These are phyloP conservation scores for Tremella yokohamensis DNA, from an alignment of 768 basidiomycete genomes.

Conservation along the genomic window DNA sequence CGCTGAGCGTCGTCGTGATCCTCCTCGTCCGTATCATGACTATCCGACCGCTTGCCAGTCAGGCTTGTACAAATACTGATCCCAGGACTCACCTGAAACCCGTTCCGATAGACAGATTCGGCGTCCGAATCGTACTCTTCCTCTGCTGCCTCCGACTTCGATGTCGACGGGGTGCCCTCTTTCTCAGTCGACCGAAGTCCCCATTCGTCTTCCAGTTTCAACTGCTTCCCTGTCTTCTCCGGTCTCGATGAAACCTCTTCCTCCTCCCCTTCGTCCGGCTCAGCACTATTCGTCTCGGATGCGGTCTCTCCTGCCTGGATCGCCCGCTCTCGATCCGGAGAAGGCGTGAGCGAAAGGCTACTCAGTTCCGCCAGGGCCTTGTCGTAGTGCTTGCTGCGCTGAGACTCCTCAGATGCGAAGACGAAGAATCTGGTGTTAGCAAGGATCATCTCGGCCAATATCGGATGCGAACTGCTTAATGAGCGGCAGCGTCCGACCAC, in stretches of 20 bases:
- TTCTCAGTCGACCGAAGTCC: constrained; percentile 3
- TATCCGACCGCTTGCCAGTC: background rate
- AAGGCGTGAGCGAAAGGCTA: constrained; percentile 9
- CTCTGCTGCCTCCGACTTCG: background rate
- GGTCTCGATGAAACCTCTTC: background rate
- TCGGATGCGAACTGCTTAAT: constrained; percentile 59
- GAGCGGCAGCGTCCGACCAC: constrained; percentile 60
- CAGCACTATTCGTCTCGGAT: constrained; percentile 5
- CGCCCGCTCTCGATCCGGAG: constrained; percentile 6
- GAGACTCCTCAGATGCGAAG: constrained; percentile 37
- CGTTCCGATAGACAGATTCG: no score
- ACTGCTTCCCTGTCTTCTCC: constrained; percentile 18
- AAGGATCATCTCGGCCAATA: background rate
- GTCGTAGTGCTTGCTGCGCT: constrained; percentile 35
- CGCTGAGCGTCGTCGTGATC: background rate
- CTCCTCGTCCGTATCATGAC: constrained; percentile 1
- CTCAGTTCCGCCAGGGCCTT: constrained; percentile 42
- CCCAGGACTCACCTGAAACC: no score
- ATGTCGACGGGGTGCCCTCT: background rate
- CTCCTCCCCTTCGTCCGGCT: background rate
- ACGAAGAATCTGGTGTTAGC: constrained; percentile 31
- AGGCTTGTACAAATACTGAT: no score
- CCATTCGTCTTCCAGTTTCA: constrained; percentile 33
- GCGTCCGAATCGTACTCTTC: constrained; percentile 30
- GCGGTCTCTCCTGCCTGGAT: background rate